phyloP scores from a whole-genome alignment of 106 monocot species.

The Allium fistulosum region DNA sequence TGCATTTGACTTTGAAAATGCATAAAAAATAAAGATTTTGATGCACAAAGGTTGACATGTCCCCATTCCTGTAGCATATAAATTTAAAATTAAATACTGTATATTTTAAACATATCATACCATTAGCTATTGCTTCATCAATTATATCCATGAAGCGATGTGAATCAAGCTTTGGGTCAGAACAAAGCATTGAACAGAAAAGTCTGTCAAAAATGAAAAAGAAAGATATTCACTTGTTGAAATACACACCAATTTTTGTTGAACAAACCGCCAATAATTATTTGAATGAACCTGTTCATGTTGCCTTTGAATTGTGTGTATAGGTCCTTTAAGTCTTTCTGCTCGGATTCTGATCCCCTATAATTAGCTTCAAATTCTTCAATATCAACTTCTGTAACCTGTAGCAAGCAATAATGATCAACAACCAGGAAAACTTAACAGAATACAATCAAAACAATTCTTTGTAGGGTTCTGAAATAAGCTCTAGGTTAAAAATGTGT shows the following conservation, averaged over 20 bases:
- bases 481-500: too few relatives aligned
- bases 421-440: too few relatives aligned
- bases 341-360: constrained; percentile 88
- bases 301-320: constrained; percentile 73
- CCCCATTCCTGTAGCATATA: too few relatives aligned
- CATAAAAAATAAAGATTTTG: too few relatives aligned
- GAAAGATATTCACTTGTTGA: neutral
- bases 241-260: neutral
- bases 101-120: constrained; percentile 15
- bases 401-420: neutral
- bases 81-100: too few relatives aligned
- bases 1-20: too few relatives aligned
- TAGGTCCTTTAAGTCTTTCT: constrained; percentile 79
- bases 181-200: constrained; percentile 94
- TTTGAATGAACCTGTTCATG: constrained; percentile 64
- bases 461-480: too few relatives aligned
- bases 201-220: constrained; percentile 38
- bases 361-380: constrained; percentile 96
- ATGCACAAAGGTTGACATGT: too few relatives aligned
- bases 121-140: constrained; percentile 79
- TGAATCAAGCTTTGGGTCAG: constrained; percentile 90
- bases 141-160: constrained; percentile 87
- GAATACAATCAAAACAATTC: too few relatives aligned
- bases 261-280: neutral
- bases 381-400: constrained; percentile 94